Conservation (phyloP, 1,284 basidiomycete species). For the Malassezia dermatis region DNA sequence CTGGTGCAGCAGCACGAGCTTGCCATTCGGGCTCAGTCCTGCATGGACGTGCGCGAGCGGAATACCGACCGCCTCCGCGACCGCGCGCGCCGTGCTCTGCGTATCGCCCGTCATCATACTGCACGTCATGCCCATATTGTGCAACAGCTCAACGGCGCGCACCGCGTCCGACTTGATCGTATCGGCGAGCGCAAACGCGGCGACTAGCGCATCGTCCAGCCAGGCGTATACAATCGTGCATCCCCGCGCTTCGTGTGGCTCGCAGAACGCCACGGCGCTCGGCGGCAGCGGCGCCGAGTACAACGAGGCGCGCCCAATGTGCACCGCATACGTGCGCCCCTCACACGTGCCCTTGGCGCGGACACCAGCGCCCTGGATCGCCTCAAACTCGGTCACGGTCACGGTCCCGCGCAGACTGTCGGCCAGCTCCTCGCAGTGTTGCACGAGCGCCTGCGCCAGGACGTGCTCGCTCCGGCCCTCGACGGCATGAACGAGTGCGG, state of each 20-base stretch:
- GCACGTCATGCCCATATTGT: slow-evolving; percentile 35
- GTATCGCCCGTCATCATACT: slow-evolving; percentile 44
- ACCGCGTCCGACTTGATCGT: slow-evolving; percentile 39
- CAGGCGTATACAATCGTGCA: slow-evolving; percentile 37
- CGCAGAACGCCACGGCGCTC: slow-evolving; percentile 7
- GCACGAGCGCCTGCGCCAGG: slow-evolving; percentile 78
- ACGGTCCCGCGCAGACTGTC: background rate
- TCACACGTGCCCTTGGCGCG: slow-evolving; percentile 39
- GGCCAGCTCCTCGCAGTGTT: slow-evolving; percentile 55
- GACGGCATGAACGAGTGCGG: slow-evolving; percentile 61
- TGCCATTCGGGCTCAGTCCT: slow-evolving; percentile 41
- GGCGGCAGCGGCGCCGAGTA: background rate
- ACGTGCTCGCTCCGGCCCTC: slow-evolving; percentile 93
- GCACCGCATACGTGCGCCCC: slow-evolving; percentile 18
- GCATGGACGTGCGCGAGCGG: slow-evolving; percentile 34
- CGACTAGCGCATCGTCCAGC: slow-evolving; percentile 28
- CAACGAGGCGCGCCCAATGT: slow-evolving; percentile 32
- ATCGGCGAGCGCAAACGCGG: slow-evolving; percentile 36
- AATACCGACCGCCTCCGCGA: slow-evolving; percentile 34
- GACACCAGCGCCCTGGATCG: slow-evolving; percentile 78
- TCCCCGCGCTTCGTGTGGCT: slow-evolving; percentile 23
- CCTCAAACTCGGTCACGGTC: slow-evolving; percentile 59
- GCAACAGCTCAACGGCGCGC: slow-evolving; percentile 26
- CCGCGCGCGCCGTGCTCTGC: slow-evolving; percentile 29
- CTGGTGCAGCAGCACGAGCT: slow-evolving; percentile 31